These are phyloP conservation scores for Lactarius psammicola DNA, from an alignment of 768 basidiomycete species.

Conservation along the genomic window DNA sequence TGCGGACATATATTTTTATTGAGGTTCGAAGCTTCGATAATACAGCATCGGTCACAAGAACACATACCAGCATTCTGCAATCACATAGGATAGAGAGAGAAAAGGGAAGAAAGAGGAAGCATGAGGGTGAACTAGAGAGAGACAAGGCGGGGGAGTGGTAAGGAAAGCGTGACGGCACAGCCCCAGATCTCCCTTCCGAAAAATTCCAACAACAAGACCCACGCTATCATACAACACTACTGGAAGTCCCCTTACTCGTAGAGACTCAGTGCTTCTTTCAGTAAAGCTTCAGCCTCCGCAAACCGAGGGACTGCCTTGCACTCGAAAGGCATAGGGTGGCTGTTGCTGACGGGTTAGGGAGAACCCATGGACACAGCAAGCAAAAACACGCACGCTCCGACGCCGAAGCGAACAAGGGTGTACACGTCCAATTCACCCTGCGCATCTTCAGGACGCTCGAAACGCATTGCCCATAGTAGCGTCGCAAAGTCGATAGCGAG, in stretches of 20 bases:
- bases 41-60: not conserved
- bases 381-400: not conserved
- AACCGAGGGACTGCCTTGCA: conserved; percentile 6
- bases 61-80: not conserved
- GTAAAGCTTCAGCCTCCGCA: not conserved
- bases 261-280: not conserved
- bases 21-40: not conserved
- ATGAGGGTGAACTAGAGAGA: not conserved
- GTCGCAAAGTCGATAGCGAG: conserved; percentile 3
- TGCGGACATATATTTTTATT: too few relatives aligned
- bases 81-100: not conserved
- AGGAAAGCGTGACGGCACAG: not conserved
- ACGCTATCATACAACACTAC: not conserved
- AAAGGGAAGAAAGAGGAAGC: too few relatives aligned
- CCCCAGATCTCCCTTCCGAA: not conserved
- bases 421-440: not conserved
- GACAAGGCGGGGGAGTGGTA: not conserved
- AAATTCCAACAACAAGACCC: not conserved
- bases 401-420: not conserved
- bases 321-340: not conserved
- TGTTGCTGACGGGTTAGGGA: not conserved
- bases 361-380: not conserved
- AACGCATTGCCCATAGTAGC: not conserved
- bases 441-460: not conserved
- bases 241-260: not conserved